Conservation (phyloP, 176 grass and related monocot species). For the Oryza officinalis region DNA sequence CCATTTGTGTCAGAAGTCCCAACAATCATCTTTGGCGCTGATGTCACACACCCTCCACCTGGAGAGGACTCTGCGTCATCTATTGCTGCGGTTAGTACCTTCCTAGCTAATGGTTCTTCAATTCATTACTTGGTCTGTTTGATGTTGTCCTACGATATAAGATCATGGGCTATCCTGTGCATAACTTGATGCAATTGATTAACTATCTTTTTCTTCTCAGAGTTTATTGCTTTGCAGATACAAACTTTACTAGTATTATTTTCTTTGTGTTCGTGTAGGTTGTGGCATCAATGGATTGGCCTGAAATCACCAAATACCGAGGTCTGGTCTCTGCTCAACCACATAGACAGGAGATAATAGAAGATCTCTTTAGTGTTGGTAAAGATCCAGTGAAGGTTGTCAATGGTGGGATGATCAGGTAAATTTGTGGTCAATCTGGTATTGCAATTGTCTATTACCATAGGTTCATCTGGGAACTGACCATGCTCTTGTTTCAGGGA, state of each 20-base stretch:
- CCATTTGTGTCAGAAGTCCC: conserved; percentile 58
- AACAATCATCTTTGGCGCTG: conserved; percentile 84
- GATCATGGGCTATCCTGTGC: background rate
- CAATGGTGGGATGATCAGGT: conserved; percentile 61
- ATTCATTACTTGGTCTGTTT: background rate
- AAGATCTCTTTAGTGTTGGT: conserved; percentile 47
- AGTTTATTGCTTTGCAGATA: background rate
- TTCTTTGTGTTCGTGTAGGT: conserved; percentile 42
- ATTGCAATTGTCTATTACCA: background rate
- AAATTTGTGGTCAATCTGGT: background rate
- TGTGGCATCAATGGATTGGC: conserved; percentile 79
- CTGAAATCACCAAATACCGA: conserved; percentile 64
- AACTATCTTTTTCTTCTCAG: background rate
- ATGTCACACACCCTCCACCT: conserved; percentile 74
- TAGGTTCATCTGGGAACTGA: conserved; percentile 24
- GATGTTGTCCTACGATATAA: background rate
- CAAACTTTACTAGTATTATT: background rate
- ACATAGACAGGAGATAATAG: conserved; percentile 60
- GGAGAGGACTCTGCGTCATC: conserved; percentile 79
- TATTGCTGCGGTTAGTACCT: conserved; percentile 70
- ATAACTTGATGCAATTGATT: background rate
- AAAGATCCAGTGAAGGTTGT: conserved; percentile 34
- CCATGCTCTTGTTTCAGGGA: conserved; percentile 45
- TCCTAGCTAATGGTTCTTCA: background rate
- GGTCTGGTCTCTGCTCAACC: conserved; percentile 65